These are phyloP conservation scores for Tricholoma flavovirens DNA, from an alignment of 768 basidiomycete species.

Conservation along the genomic window DNA sequence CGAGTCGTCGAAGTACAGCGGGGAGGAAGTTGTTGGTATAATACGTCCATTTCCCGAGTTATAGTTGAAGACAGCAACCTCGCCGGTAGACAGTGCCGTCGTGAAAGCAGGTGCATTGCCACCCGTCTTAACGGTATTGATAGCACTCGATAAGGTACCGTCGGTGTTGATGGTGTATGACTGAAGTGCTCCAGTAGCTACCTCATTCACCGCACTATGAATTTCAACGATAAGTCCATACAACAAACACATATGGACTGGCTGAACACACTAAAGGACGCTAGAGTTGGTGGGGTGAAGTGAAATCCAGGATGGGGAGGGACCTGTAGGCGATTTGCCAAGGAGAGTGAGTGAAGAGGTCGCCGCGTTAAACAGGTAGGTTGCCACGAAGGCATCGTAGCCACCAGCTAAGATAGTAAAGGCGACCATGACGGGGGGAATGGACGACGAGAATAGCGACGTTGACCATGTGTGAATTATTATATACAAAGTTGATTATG, in stretches of 20 bases:
- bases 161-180: constrained; percentile 45
- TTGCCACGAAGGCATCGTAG: constrained; percentile 54
- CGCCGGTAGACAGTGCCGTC: constrained; percentile 44
- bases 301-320: constrained; percentile 57
- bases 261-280: constrained; percentile 51
- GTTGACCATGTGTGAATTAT: no score
- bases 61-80: constrained; percentile 60
- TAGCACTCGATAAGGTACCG: constrained; percentile 38
- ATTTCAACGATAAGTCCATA: not conserved
- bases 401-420: constrained; percentile 68
- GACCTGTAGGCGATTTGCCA: constrained; percentile 43
- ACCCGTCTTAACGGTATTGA: constrained; percentile 43
- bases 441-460: no score
- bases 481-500: not conserved
- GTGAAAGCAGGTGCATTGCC: constrained; percentile 51
- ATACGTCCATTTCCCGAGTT: constrained; percentile 48
- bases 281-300: constrained; percentile 49
- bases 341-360: constrained; percentile 41
- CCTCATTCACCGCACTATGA: constrained; percentile 56
- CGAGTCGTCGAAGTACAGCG: constrained; percentile 24
- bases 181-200: constrained; percentile 43
- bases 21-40: constrained; percentile 40
- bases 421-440: constrained; percentile 44
- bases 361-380: constrained; percentile 56
- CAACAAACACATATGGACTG: not conserved